Evolutionary conservation across 208 protist species (phyloP), one percentile per base, ranked within the genome.

Genomic region (Porcisia deanei): DNA sequence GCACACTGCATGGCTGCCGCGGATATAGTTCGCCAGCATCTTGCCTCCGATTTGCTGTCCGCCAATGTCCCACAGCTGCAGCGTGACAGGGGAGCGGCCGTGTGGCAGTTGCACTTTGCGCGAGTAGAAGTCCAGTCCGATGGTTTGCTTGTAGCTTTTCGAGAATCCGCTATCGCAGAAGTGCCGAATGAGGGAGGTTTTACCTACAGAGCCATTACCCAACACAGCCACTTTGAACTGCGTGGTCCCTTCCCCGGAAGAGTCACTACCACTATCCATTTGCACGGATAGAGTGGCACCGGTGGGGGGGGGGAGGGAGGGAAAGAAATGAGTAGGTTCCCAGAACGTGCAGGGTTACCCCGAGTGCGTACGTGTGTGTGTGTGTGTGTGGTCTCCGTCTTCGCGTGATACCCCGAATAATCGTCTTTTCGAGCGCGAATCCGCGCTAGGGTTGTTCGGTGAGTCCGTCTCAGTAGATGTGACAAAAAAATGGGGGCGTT

Each of bases 61-160:
- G 16, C 98, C 98, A 79, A 99, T 98, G 82, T 99, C 98, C 98
- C 97, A 99, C 43, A 99, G 89, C 75, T 98, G 91, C 45, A 99
- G 85, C 4, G 82, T 87, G 1, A 97, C 93, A 20, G 83, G 53
- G 43, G 81, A 73, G n/a, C 81, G 37, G 12, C 64, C 25, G 55
- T 75, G 68, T 18, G 95, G 93, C 8, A 99, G 75, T 49, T 86
- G 66, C 16, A 99, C 68, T 64, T 87, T 90, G 71, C 98, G 98
- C 3, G 94, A 91, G 84, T 98, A 99, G 81, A 99, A 99, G 79
- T 99, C 97, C 3, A 98, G 66, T 7, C 98, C 98, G 55, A 99
- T 96, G 5, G 98, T 99, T 76, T 98, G 97, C 85, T 98, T 98
- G 91, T 99, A 99, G 54, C 68, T 93, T 49, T 84, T 74, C 10